Evolutionary conservation across 2,329 filamentous ascomycete genomes (phyloP).

Genomic region (Hirsutella rhossiliensis): DNA sequence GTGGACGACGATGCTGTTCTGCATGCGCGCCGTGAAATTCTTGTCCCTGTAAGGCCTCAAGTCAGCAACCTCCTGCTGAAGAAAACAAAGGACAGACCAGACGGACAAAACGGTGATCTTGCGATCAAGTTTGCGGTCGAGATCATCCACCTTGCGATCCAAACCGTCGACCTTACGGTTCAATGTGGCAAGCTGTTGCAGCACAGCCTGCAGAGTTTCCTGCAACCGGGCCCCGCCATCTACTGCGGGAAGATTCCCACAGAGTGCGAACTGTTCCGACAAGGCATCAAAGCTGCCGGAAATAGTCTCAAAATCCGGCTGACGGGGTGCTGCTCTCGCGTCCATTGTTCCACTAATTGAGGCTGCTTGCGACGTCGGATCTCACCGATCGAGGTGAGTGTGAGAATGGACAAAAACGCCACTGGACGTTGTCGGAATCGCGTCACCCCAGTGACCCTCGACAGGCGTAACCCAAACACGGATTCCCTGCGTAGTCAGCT

Average conservation of each 20-base stretch:
- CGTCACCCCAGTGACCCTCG: no score
- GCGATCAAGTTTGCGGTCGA: background rate
- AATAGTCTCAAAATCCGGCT: background rate
- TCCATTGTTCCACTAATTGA: background rate
- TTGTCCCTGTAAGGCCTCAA: background rate
- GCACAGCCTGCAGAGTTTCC: background rate
- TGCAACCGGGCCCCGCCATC: background rate
- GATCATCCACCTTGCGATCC: background rate
- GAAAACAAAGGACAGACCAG: background rate
- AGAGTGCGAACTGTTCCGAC: background rate
- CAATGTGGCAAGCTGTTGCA: background rate
- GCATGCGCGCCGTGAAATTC: constrained; percentile 1
- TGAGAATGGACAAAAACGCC: no score
- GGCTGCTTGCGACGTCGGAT: no score
- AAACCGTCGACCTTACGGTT: background rate
- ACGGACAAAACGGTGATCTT: background rate
- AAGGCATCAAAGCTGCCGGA: background rate
- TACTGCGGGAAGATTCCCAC: background rate
- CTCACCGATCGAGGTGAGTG: no score
- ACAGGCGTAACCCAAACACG: no score
- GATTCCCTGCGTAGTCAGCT: no score
- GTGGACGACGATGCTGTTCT: background rate
- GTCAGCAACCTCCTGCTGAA: no score
- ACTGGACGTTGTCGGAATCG: no score
- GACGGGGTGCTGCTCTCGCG: background rate